These are phyloP conservation scores for Heterococcus sp. DNA, from an alignment of 108 stramenopile species.

Conservation along the genomic window DNA sequence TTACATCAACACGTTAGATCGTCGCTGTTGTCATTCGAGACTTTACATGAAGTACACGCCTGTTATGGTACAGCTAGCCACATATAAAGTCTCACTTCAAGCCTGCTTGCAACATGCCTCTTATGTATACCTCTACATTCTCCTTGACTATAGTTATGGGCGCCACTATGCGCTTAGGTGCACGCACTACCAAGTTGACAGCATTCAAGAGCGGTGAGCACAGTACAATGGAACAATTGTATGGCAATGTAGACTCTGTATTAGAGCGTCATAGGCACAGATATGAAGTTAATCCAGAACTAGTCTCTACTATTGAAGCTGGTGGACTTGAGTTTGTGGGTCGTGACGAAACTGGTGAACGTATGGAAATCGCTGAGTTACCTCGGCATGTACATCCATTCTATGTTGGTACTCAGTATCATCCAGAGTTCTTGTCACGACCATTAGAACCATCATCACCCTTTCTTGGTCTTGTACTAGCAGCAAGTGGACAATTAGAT, in stretches of 20 bases:
- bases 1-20: too few relatives aligned
- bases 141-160: conserved; percentile 69
- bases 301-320: conserved; percentile 76
- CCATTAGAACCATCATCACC: conserved; percentile 92
- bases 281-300: conserved; percentile 98
- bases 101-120: too few relatives aligned
- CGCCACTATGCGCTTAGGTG: conserved; percentile 97
- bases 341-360: conserved; percentile 77
- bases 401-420: conserved; percentile 96
- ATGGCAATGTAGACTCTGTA: conserved; percentile 67
- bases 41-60: too few relatives aligned
- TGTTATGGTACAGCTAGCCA: too few relatives aligned
- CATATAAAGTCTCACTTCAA: not conserved
- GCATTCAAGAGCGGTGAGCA: not conserved
- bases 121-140: conserved; percentile 16
- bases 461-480: conserved; percentile 86
- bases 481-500: conserved; percentile 54
- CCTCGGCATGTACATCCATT: conserved; percentile 80
- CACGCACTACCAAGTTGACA: conserved; percentile 64
- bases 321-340: conserved; percentile 91
- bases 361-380: conserved; percentile 98
- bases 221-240: conserved; percentile 64
- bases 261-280: conserved; percentile 93
- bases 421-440: conserved; percentile 96
- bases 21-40: too few relatives aligned